Evolutionary conservation across 306 rosid species (phyloP), one percentile per base, ranked within the genome.

Genomic region (Glycine soja): DNA sequence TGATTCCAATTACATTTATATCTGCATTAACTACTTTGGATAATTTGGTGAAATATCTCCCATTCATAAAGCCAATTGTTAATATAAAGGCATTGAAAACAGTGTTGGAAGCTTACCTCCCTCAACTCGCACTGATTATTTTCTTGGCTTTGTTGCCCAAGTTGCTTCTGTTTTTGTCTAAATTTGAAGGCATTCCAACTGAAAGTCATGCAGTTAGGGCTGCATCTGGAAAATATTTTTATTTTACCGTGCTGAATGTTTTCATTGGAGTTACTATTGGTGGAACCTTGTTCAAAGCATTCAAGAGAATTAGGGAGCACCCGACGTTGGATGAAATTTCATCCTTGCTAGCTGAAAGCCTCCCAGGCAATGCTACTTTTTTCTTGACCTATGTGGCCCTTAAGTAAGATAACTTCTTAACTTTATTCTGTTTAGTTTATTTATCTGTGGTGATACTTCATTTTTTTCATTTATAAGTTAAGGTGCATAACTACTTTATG

Each of bases 311-410:
- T 51, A 46, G 90, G 90, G 8, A 90, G 3, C 0, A 76, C 4
- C 97, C 97, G 0, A 71, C 34, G 9, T 4, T 59, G 6, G 11
- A 87, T 40, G 5, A 38, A 56, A 0, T 84, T 77, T 68, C 89
- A 43, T 0, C 59, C 73, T 1, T 96, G 40, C 88, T 96, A 24
- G 98, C 94, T 19, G 50, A 0, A 3, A 88, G 92, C 81, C 95
- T 96, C 59, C 99, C 99, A 0, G 80, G 80, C 87, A 92, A 70
- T 85, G 97, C 99, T 64, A 88, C 93, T 38, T 96, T 88, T 87
- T 96, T 96, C 84, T 66, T 96, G 85, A 93, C 98, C 85, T 92
- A 43, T 80, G 99, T 93, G 72, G 99, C 99, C 80, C 87, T 96
- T 40, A 89, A 82, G 99, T 96, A 93, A 92, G 97, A 75, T 82